Percentiles rank a stretch among this genome's conserved stretches.
phyloP scores from a whole-genome alignment of 179 eudicot species.

The Spergularia azorica region DNA sequence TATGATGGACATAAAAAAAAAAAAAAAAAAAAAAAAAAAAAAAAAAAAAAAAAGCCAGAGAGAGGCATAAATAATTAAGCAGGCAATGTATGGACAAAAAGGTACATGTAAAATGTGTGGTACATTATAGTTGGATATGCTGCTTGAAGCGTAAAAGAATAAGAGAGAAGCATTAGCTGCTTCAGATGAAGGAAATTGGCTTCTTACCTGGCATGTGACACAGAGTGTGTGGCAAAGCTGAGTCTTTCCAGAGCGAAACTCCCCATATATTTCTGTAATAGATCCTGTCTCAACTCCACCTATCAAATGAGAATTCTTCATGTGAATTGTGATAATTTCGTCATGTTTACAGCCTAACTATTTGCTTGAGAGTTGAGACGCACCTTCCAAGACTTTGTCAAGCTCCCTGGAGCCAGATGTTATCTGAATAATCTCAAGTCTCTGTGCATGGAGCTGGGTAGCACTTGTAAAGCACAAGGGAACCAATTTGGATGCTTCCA shows the following conservation, averaged over 20 bases:
- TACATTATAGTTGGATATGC: too few species aligned
- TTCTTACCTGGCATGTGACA: constrained; percentile 88
- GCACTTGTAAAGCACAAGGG: constrained; percentile 99
- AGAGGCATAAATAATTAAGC: too few species aligned
- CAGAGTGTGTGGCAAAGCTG: constrained; percentile 96
- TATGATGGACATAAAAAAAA: too few species aligned
- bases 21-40: too few species aligned
- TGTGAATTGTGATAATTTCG: neutral
- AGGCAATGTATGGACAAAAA: too few species aligned
- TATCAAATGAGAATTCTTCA: constrained; percentile 28
- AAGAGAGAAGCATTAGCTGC: neutral
- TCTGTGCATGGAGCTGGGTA: constrained; percentile 86
- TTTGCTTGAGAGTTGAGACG: neutral
- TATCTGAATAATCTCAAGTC: constrained; percentile 89
- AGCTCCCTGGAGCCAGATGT: constrained; percentile 94
- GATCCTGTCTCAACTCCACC: constrained; percentile 98
- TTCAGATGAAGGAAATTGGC: neutral
- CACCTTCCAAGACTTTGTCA: constrained; percentile 89
- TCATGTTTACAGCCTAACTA: neutral
- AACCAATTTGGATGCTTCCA: constrained; percentile 83
- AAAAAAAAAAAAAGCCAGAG: too few species aligned
- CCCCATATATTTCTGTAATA: constrained; percentile 95
- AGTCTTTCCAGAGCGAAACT: constrained; percentile 95
- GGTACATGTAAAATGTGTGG: too few species aligned
- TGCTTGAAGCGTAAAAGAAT: neutral